phyloP scores from a whole-genome alignment of 176 grass and related monocot species.

The Eragrostis curvula region DNA sequence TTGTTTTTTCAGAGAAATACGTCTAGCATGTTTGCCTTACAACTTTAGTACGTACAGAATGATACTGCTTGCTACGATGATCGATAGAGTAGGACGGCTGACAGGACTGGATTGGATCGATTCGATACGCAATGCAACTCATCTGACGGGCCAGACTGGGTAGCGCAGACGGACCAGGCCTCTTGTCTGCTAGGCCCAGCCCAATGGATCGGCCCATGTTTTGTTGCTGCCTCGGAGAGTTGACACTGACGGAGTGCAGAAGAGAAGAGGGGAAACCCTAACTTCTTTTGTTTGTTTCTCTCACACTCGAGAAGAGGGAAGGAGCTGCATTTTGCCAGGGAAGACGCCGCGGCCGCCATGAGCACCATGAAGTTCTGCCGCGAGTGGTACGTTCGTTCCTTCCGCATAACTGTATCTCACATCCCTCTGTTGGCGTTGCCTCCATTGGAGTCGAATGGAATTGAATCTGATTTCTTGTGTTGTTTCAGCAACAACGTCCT shows the following conservation, averaged over 20 bases:
- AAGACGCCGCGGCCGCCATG: constrained; percentile 36
- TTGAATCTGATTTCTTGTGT: neutral
- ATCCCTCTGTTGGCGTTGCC: neutral
- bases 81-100: too few relatives aligned
- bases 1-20: too few relatives aligned
- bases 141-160: too few relatives aligned
- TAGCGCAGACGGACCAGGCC: too few relatives aligned
- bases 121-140: neutral
- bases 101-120: neutral
- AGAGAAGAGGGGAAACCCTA: neutral
- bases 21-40: too few relatives aligned
- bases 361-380: constrained; percentile 64
- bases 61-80: too few relatives aligned
- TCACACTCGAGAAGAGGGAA: too few relatives aligned
- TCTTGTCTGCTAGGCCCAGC: neutral
- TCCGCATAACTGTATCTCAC: too few relatives aligned
- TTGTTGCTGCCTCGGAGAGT: too few relatives aligned
- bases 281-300: too few relatives aligned
- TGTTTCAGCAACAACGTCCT: constrained; percentile 70
- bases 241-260: neutral
- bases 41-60: too few relatives aligned
- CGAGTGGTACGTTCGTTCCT: neutral
- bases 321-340: neutral
- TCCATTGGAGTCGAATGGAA: neutral
- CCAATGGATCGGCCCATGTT: too few relatives aligned